phyloP scores from a whole-genome alignment of 495 filamentous ascomycete genomes.

The Aspergillus saccharolyticus region DNA sequence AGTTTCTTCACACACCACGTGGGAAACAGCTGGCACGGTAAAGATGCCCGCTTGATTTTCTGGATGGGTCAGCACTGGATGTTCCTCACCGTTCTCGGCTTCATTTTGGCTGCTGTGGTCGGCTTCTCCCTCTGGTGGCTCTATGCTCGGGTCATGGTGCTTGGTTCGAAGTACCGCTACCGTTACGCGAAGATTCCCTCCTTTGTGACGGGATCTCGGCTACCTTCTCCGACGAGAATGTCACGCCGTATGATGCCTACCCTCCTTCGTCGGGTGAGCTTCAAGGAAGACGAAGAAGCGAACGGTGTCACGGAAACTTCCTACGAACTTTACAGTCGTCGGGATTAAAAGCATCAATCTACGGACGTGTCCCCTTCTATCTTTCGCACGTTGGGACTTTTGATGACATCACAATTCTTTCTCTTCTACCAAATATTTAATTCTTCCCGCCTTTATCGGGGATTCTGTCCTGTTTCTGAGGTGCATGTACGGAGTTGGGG shows the following conservation, averaged over 20 bases:
- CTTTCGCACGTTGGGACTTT: slow-evolving; percentile 16
- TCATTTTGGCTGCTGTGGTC: slow-evolving; percentile 53
- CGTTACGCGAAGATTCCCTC: slow-evolving; percentile 35
- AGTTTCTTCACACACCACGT: slow-evolving; percentile 73
- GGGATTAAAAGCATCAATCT: slow-evolving; percentile 26
- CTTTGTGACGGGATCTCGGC: slow-evolving; percentile 24
- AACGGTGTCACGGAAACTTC: slow-evolving; percentile 35
- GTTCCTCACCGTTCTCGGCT: slow-evolving; percentile 61
- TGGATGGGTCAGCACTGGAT: slow-evolving; percentile 77
- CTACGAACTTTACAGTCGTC: slow-evolving; percentile 38
- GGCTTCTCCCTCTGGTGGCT: slow-evolving; percentile 54
- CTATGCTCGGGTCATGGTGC: slow-evolving; percentile 45
- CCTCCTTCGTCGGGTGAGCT: slow-evolving; percentile 38
- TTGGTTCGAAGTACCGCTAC: slow-evolving; percentile 42
- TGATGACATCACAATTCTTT: slow-evolving; percentile 11
- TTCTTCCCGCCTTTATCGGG: slow-evolving; percentile 1
- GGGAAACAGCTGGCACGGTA: slow-evolving; percentile 73
- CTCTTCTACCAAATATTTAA: slow-evolving; percentile 17
- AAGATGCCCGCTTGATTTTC: slow-evolving; percentile 71
- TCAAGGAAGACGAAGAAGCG: slow-evolving; percentile 43
- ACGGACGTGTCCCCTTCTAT: slow-evolving; percentile 20
- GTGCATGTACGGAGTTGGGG: slow-evolving; percentile 26
- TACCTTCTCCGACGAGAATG: slow-evolving; percentile 32
- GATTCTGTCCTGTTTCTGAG: slow-evolving; percentile 10
- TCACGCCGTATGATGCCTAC: slow-evolving; percentile 35